Conservation (phyloP, 306 rosid species). For the Bauhinia variegata region DNA sequence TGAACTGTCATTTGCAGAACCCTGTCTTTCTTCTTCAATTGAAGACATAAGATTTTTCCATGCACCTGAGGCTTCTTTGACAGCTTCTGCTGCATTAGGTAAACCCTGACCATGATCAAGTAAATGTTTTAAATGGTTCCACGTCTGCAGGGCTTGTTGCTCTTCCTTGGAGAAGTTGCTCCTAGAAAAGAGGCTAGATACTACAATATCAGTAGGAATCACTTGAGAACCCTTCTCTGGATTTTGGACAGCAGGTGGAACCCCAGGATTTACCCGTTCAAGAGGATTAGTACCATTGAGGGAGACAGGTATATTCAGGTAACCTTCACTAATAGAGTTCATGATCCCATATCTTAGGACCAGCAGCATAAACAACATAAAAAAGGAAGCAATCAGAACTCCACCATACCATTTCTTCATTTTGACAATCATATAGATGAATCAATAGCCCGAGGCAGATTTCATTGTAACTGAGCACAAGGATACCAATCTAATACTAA, state of each 20-base stretch:
- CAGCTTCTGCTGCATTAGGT: conserved; percentile 89
- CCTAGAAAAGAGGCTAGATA: conserved; percentile 66
- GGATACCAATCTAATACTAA: conserved; percentile 32
- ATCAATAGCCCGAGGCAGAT: conserved; percentile 38
- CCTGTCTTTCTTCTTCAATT: conserved; percentile 62
- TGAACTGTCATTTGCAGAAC: conserved; percentile 63
- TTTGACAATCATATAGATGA: conserved; percentile 42
- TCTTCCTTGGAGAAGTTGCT: conserved; percentile 69
- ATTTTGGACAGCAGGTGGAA: conserved; percentile 69
- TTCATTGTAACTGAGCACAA: conserved; percentile 38
- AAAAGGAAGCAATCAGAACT: conserved; percentile 61
- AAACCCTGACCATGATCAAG: conserved; percentile 72
- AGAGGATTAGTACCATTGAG: conserved; percentile 73
- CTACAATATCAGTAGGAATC: conserved; percentile 60
- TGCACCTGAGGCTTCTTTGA: conserved; percentile 85
- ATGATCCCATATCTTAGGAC: conserved; percentile 69
- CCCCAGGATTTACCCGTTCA: conserved; percentile 67
- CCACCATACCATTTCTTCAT: conserved; percentile 91
- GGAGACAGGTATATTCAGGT: conserved; percentile 48
- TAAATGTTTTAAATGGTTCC: conserved; percentile 78
- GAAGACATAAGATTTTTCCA: conserved; percentile 81
- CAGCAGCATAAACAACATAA: conserved; percentile 80
- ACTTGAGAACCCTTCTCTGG: conserved; percentile 66
- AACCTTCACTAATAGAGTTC: conserved; percentile 62
- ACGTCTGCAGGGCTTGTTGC: conserved; percentile 68